These are phyloP conservation scores for Rhodotorula sp. DNA, from an alignment of 1,284 basidiomycete species.

Conservation along the genomic window DNA sequence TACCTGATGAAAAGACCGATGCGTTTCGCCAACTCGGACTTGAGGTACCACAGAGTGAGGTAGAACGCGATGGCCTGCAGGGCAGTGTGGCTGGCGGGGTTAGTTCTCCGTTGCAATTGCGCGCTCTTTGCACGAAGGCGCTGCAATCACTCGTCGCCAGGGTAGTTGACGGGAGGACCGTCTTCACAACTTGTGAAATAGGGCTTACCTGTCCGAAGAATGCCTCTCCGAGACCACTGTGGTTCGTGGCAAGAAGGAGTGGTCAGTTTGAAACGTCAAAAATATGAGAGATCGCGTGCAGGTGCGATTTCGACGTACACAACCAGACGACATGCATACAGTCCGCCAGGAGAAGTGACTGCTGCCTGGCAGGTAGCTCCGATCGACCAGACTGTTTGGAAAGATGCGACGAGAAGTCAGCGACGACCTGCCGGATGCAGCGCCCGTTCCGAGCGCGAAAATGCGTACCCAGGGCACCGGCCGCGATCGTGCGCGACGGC, in stretches of 20 bases:
- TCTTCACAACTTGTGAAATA: too few species aligned
- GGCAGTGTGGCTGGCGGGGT: neutral
- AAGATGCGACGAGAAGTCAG: too few species aligned
- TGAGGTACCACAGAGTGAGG: constrained; percentile 49
- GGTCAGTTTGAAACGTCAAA: too few species aligned
- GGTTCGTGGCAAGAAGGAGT: too few species aligned
- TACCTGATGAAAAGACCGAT: constrained; percentile 51
- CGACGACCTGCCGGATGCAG: too few species aligned
- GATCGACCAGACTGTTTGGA: constrained; percentile 48
- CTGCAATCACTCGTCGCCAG: too few species aligned
- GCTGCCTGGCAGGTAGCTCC: constrained; percentile 52
- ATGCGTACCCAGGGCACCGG: constrained; percentile 45
- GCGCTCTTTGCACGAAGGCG: too few species aligned
- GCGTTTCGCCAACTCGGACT: constrained; percentile 52
- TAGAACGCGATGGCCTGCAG: constrained; percentile 42
- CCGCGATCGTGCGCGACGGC: constrained; percentile 50
- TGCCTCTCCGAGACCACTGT: constrained; percentile 47
- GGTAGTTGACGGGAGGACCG: too few species aligned
- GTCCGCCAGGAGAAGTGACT: constrained; percentile 46
- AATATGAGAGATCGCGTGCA: too few species aligned
- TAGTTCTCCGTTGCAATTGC: neutral
- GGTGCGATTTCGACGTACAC: constrained; percentile 29
- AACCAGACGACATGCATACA: constrained; percentile 49
- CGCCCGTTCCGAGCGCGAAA: too few species aligned
- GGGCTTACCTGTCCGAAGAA: constrained; percentile 44